phyloP scores from a whole-genome alignment of 805 yeast genomes.

The Nakazawaea ernobii region DNA sequence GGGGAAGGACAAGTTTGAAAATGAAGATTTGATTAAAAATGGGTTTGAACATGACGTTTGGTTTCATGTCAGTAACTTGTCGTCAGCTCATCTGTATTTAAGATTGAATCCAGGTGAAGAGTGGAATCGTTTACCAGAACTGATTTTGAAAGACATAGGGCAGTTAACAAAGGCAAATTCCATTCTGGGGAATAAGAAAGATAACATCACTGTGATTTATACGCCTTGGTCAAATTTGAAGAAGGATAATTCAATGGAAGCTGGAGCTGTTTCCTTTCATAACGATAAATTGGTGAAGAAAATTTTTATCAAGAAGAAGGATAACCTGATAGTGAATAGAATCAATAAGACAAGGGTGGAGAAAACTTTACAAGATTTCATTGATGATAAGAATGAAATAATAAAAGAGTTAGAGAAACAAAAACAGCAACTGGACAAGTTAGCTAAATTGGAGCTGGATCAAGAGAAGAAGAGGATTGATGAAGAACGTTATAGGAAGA shows the following conservation, averaged over 20 bases:
- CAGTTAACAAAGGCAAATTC: constrained; percentile 77
- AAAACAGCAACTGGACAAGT: constrained; percentile 15
- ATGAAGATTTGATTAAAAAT: constrained; percentile 52
- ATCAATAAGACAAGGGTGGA: constrained; percentile 63
- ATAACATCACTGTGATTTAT: constrained; percentile 59
- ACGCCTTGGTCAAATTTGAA: constrained; percentile 71
- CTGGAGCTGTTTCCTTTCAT: constrained; percentile 73
- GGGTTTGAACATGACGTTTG: constrained; percentile 66
- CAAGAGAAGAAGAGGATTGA: constrained; percentile 31
- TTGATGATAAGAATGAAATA: constrained; percentile 23
- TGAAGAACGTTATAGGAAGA: constrained; percentile 32
- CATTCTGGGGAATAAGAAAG: constrained; percentile 66
- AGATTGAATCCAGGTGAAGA: constrained; percentile 44
- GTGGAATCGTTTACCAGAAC: constrained; percentile 45
- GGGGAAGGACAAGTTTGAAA: constrained; percentile 75
- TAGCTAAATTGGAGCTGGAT: constrained; percentile 21
- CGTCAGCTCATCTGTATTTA: constrained; percentile 74
- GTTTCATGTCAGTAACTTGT: constrained; percentile 76
- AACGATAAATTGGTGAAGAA: constrained; percentile 49
- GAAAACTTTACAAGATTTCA: constrained; percentile 37
- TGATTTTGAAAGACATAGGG: constrained; percentile 43
- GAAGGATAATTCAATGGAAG: constrained; percentile 66
- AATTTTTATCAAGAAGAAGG: constrained; percentile 47
- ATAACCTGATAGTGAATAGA: constrained; percentile 54
- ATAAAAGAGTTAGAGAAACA: constrained; percentile 33